A percentile compares a stretch with the other conserved stretches of the same genome.
These are phyloP conservation scores for Colletotrichum navitas DNA, from an alignment of 2,329 filamentous ascomycete genomes.

Conservation along the genomic window DNA sequence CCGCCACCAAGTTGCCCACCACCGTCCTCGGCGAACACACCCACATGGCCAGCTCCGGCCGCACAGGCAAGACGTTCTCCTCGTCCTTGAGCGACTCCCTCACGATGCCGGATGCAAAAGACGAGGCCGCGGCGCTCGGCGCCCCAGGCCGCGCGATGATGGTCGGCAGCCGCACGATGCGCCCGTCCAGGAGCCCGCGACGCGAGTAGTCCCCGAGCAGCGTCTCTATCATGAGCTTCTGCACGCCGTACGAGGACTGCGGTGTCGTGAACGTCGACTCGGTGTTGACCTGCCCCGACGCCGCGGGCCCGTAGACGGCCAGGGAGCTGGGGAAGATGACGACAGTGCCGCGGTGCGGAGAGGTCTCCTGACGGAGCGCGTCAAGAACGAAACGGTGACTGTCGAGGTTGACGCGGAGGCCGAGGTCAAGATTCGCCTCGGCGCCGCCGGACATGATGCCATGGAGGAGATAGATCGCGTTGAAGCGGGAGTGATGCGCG, in stretches of 20 bases:
- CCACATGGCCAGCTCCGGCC: slow-evolving; percentile 59
- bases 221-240: slow-evolving; percentile 73
- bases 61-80: slow-evolving; percentile 58
- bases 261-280: slow-evolving; percentile 63
- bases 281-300: slow-evolving; percentile 52
- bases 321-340: slow-evolving; percentile 71
- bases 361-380: slow-evolving; percentile 53
- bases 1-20: slow-evolving; percentile 59
- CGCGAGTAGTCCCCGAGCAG: slow-evolving; percentile 66
- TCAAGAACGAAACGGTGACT: slow-evolving; percentile 67
- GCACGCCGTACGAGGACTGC: slow-evolving; percentile 69
- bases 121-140: slow-evolving; percentile 71
- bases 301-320: slow-evolving; percentile 67
- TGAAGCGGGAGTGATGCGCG: slow-evolving; percentile 47
- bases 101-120: slow-evolving; percentile 72
- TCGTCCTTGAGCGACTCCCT: slow-evolving; percentile 68
- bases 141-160: slow-evolving; percentile 71
- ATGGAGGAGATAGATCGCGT: slow-evolving; percentile 70
- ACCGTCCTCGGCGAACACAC: slow-evolving; percentile 61
- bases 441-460: slow-evolving; percentile 74
- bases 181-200: slow-evolving; percentile 67
- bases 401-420: slow-evolving; percentile 70
- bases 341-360: slow-evolving; percentile 59
- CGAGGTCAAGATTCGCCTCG: slow-evolving; percentile 68
- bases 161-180: slow-evolving; percentile 69